A percentile compares a stretch with the other conserved stretches of the same genome.
These are phyloP conservation scores for Monosporascus sp. DNA, from an alignment of 2,329 filamentous ascomycete genomes.

Conservation along the genomic window DNA sequence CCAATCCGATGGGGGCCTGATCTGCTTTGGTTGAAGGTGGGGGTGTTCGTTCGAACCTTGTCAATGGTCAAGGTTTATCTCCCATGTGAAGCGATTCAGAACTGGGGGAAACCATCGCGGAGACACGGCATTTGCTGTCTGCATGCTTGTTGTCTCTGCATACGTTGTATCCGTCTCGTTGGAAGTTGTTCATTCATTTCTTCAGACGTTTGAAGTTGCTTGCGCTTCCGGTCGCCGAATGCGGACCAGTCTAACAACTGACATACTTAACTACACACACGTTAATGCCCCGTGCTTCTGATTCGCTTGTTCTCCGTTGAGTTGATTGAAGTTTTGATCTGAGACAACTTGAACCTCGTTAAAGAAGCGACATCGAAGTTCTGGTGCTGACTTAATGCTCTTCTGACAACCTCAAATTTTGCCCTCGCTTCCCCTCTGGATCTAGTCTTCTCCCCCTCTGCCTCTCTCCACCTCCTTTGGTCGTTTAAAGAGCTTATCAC, in stretches of 20 bases:
- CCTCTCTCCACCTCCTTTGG: constrained; percentile 5
- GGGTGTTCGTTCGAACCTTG: background rate
- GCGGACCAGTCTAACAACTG: too few species aligned
- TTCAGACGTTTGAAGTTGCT: background rate
- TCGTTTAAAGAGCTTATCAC: background rate
- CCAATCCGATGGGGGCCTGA: too few species aligned
- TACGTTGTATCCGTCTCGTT: too few species aligned
- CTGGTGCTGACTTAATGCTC: background rate
- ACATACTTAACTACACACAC: background rate
- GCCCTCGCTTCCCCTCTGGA: constrained; percentile 3
- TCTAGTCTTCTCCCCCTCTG: constrained; percentile 2
- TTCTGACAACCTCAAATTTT: background rate
- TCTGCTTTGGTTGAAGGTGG: background rate
- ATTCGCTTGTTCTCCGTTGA: background rate
- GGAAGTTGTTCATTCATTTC: too few species aligned
- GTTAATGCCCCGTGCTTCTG: background rate
- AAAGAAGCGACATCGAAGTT: background rate
- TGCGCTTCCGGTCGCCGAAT: background rate
- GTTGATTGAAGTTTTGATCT: background rate
- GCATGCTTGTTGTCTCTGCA: too few species aligned
- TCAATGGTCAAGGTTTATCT: too few species aligned
- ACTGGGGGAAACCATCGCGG: too few species aligned
- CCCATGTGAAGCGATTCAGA: too few species aligned
- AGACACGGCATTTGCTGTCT: too few species aligned
- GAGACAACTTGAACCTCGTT: background rate